Evolutionary conservation across 2,329 filamentous ascomycete genomes (phyloP), one percentile per base, ranked within the genome.

Genomic region (Aspergillus versicolor): DNA sequence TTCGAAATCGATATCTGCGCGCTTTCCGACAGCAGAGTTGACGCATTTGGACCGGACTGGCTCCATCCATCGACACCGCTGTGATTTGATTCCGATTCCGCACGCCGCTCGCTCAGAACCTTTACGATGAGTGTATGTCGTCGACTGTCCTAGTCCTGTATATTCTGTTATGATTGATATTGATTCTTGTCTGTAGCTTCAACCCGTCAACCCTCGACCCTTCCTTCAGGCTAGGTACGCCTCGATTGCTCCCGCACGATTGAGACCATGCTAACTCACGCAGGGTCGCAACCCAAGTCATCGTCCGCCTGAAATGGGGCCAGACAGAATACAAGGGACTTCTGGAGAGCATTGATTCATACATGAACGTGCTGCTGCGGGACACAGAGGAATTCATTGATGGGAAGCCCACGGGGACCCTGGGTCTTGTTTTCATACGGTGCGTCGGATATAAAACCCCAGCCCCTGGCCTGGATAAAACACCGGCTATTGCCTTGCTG

Each of bases 361-460:
- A 99, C 82, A 97, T 99, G 93, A 99, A 99, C 81, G 87, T 99
- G 63, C 92, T 97, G 79, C 84, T 99, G 62, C 87, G 88, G 64
- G 88, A 89, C 68, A 92, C 93, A 51, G 90, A 96, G 78, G 94
- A 99, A 77, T 97, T 88, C 77, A 90, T 96, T 70, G 87, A 92
- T 72, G 88, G 91, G 66, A 90, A 95, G 83, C 88, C 86, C 73
- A 91, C 89, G 37, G 93, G 92, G 56, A 85, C 85, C 48, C 79
- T 99, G 64, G 94, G 94, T 6, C 89, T 96, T 77, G 92, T 99
- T 45, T 77, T 99, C 68, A 97, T 99, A 70, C 83, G 93, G 89
- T 95, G 77, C 60, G 80, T 69, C 47, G 51, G 19, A 12, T 24
- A 32, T 30, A 1, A 12, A 37, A 22, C 4, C n/a, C 4, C 2